phyloP scores from a whole-genome alignment of 768 basidiomycete species.

The Sporobolomyces phaffii region DNA sequence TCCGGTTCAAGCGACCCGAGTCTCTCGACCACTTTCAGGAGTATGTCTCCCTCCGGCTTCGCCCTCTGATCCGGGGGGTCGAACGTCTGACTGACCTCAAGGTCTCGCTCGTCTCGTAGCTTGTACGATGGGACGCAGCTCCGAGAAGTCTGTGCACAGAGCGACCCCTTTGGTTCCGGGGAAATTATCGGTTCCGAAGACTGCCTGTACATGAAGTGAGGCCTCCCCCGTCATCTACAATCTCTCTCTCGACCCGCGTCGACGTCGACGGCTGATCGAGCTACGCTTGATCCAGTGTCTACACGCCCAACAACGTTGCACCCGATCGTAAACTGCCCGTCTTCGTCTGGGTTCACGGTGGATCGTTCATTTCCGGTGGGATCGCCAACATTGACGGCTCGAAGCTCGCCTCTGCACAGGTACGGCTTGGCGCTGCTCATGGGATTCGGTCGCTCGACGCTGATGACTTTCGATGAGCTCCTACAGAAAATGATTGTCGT shows the following conservation, averaged over 20 bases:
- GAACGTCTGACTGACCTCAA: too few relatives aligned
- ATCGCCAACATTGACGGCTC: conserved; percentile 71
- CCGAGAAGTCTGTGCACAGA: too few relatives aligned
- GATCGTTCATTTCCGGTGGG: conserved; percentile 68
- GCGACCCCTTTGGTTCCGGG: too few relatives aligned
- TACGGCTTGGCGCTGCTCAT: background rate
- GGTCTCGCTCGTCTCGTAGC: too few relatives aligned
- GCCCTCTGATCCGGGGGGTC: too few relatives aligned
- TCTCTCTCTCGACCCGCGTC: conserved; percentile 50
- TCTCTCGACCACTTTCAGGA: too few relatives aligned
- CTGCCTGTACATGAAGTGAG: conserved; percentile 72
- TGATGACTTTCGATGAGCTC: background rate
- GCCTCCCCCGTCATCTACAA: conserved; percentile 39
- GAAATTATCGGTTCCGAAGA: conserved; percentile 58
- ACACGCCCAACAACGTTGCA: conserved; percentile 50
- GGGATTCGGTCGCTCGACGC: background rate
- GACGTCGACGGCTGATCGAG: conserved; percentile 35
- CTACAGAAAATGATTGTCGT: conserved; percentile 70
- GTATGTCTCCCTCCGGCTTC: too few relatives aligned
- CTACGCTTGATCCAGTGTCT: conserved; percentile 50
- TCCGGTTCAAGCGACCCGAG: too few relatives aligned
- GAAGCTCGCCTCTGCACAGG: conserved; percentile 56
- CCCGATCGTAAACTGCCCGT: conserved; percentile 37
- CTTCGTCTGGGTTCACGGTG: conserved; percentile 59
- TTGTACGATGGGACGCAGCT: too few relatives aligned